Conservation (phyloP, 176 grass and related monocot species). For the barley (Hordeum vulgare) region MorexV3_pseudomolecules_assembly NC_058524.1:614504628-614505127, state of each 20-base stretch:
- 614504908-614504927: constrained; percentile 17
- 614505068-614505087: constrained; percentile 1
- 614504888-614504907: constrained; percentile 28
- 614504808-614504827: constrained; percentile 55
- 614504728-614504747: constrained; percentile 99
- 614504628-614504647: background rate
- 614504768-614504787: constrained; percentile 83
- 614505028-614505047: background rate
- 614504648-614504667: constrained; percentile 11
- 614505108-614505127: background rate
- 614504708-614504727: constrained; percentile 97
- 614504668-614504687: constrained; percentile 44
- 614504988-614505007: background rate
- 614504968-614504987: background rate
- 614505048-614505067: background rate
- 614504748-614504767: constrained; percentile 87
- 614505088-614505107: background rate
- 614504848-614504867: constrained; percentile 92
- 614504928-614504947: constrained; percentile 17
- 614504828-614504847: constrained; percentile 38
- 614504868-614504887: constrained; percentile 84
- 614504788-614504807: constrained; percentile 77
- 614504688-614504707: constrained; percentile 99
- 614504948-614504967: background rate
- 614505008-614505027: background rate